Percentiles rank a stretch among this genome's conserved stretches.
phyloP scores from a whole-genome alignment of 352 stramenopile genomes.

The Phytophthora uliginosa region DNA sequence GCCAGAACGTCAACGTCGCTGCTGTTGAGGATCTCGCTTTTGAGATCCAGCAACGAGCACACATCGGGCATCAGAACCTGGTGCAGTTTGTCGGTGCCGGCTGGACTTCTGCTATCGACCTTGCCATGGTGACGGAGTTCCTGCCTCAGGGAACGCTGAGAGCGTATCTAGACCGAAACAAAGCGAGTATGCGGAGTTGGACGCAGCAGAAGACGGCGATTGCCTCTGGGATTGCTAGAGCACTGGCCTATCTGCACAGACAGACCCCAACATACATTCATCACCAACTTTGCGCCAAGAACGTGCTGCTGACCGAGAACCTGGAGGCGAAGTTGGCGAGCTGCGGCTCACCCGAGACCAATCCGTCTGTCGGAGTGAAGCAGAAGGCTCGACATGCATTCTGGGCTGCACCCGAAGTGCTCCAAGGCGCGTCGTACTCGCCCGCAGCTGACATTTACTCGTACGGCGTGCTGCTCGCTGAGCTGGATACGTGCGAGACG shows the following conservation, averaged over 20 bases:
- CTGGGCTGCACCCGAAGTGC: slow-evolving; percentile 61
- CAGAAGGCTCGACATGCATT: slow-evolving; percentile 12
- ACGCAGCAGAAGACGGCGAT: slow-evolving; percentile 31
- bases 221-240: slow-evolving; percentile 29
- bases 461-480: slow-evolving; percentile 57
- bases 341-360: slow-evolving; percentile 21
- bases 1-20: slow-evolving; percentile 9
- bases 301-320: slow-evolving; percentile 27
- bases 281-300: slow-evolving; percentile 21
- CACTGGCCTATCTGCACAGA: slow-evolving; percentile 35
- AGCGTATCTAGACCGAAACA: slow-evolving; percentile 23
- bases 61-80: slow-evolving; percentile 63
- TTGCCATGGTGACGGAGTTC: slow-evolving; percentile 27
- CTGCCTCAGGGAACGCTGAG: slow-evolving; percentile 20
- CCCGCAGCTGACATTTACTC: slow-evolving; percentile 69
- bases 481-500: slow-evolving; percentile 46
- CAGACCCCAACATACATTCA: slow-evolving; percentile 20
- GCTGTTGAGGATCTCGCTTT: slow-evolving; percentile 45
- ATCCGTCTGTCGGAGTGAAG: slow-evolving; percentile 8
- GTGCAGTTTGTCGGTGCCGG: slow-evolving; percentile 66
- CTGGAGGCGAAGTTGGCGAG: slow-evolving; percentile 29
- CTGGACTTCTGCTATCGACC: slow-evolving; percentile 38
- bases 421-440: slow-evolving; percentile 52
- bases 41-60: slow-evolving; percentile 47
- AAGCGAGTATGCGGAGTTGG: slow-evolving; percentile 12